Evolutionary conservation across 1,284 basidiomycete genomes (phyloP), one percentile per base, ranked within the genome.

Genomic region (Rhodotorula sp.): DNA sequence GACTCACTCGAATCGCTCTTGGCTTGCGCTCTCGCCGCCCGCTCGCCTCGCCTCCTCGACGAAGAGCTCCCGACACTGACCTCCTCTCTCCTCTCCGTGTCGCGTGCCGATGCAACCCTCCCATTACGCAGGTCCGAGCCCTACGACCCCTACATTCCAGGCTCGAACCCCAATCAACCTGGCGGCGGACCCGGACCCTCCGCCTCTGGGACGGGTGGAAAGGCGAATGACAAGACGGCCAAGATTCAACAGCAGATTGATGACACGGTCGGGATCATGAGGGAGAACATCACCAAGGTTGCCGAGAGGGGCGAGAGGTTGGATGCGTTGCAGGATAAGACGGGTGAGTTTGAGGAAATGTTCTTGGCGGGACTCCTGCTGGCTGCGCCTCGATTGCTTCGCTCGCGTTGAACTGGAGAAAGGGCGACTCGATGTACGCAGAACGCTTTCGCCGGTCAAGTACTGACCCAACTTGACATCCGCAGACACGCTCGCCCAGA

Each of bases 291-390:
- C 78, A 91, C 89, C 76, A 92, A 92, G 82, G 94, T 97, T 46
- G 91, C 93, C 30, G 94, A 98, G 84, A 85, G 95, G 79, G 94
- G 94, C 78, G 95, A 98, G 83, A 84, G 92, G 75, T 83, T 99
- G 72, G 94, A 98, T 80, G 89, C 90, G 65, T 83, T 98, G 76
- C 95, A 98, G 82, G 94, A 97, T 83, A 98, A 98, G 86, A 98
- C 95, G 62, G 94, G 94, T 94, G 78, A 77, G 89, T 44, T 44
- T 44, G 39, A 3, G 39, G 39, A 44, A n/a, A n/a, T n/a, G n/a
- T n/a, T n/a, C n/a, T 44, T 44, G 39, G 39, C 39, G 39, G 19
- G 39, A 44, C 39, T 44, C 39, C n/a, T n/a, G 39, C 39, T 44
- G 13, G 36, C 36, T 36, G 13, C 36, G 36, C 36, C 36, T 36